phyloP scores from a whole-genome alignment of 2,329 filamentous ascomycete species.

The Fusarium keratoplasticum region DNA sequence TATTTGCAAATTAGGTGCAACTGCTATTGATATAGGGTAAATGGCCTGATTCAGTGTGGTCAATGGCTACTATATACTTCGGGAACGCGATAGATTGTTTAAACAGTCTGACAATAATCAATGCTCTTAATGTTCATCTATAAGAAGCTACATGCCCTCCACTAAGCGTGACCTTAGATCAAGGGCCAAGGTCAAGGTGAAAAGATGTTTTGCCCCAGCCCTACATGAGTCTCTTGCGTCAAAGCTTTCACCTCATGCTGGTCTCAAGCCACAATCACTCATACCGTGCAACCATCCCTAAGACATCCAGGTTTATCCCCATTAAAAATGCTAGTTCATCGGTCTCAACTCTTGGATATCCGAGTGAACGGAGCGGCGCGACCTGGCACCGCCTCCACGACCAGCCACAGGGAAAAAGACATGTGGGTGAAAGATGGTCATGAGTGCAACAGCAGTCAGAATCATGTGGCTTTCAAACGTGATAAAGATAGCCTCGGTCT shows the following conservation, averaged over 20 bases:
- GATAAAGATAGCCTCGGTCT: not conserved
- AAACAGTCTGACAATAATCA: not conserved
- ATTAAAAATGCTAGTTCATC: not conserved
- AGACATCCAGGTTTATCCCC: not conserved
- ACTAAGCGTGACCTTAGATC: rapidly evolving
- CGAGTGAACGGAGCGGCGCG: not conserved
- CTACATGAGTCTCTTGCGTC: too few species aligned
- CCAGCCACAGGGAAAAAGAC: not conserved
- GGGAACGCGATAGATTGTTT: not conserved
- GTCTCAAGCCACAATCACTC: too few species aligned
- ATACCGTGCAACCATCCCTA: not conserved
- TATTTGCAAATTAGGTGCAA: not conserved
- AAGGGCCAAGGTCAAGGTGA: too few species aligned
- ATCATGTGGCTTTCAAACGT: not conserved
- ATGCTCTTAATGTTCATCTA: not conserved
- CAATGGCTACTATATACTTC: not conserved
- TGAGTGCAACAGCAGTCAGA: not conserved
- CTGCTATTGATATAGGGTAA: not conserved
- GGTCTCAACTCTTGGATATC: not conserved
- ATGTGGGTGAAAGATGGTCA: not conserved
- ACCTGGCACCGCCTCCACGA: not conserved
- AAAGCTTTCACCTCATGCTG: too few species aligned
- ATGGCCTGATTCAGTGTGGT: not conserved
- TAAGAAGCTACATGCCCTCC: not conserved
- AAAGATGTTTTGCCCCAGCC: too few species aligned